Base-by-base conservation (phyloP, 805 yeast genomes). In the Kuraishia molischiana region DNA sequence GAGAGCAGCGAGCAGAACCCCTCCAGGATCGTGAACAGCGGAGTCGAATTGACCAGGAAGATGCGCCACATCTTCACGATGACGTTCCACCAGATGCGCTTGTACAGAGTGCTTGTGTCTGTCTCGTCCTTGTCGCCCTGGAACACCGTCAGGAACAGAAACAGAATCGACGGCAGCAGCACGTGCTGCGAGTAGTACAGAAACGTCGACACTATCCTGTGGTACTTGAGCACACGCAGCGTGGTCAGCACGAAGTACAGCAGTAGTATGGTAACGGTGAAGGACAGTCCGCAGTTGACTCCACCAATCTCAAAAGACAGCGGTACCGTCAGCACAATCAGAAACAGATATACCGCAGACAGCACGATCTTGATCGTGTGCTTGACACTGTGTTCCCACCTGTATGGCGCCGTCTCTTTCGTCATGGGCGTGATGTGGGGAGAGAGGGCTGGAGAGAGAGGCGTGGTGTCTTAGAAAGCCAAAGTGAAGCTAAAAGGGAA, bases 301-400 rank as follows among this genome's bases (percentile, higher is more conserved):
- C 97, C 97, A 8, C 97, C 97, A 29, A 86, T 81, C 52, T 90
- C 95, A 59, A 92, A 92, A 19, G 97, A 83, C 43, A 92, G 69
- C 4, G 97, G 97, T 5, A 92, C 82, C 2, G 96, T 82, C 22
- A 89, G 65, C 21, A 87, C 71, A 10, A 85, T 77, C 36, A 85
- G 71, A 4, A 72, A 55, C 38, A 86, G 63, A 51, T 87, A 86
- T 22, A 82, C 57, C 1, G 74, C 59, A 0, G 84, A 74, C 41
- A 77, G 61, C 13, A 70, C 29, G 19, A 63, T 58, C 17, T 28
- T 28, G 31, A 28, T 28, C 14, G 31, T 28, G 17, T 28, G 13
- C 31, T 28, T 28, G 5, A 28, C 17, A 14, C 13, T 28, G 17
- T 28, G 17, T 14, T 14, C 17, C 31, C 31, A 28, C 11, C 11